A percentile compares a stretch with the other conserved stretches of the same genome.
phyloP scores from a whole-genome alignment of 2,329 filamentous ascomycete genomes.

The Ophiocordyceps camponoti-saundersi region DNA sequence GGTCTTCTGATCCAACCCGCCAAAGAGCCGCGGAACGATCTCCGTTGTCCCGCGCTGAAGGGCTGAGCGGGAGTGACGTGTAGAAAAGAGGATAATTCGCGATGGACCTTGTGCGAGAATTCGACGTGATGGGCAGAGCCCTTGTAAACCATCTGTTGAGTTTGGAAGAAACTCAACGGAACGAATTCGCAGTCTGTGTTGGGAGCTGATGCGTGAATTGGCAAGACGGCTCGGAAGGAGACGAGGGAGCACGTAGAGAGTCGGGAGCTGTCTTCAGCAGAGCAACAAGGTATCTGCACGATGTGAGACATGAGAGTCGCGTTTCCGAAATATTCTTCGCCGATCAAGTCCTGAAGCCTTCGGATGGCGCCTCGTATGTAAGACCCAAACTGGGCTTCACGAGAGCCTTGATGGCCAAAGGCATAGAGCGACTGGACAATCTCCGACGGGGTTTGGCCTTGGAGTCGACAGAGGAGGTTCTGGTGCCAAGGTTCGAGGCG shows the following conservation, averaged over 20 bases:
- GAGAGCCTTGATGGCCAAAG: constrained; percentile 17
- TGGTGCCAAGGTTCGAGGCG: constrained; percentile 37
- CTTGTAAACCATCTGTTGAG: constrained; percentile 44
- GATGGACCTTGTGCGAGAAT: constrained; percentile 42
- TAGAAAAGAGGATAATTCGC: constrained; percentile 31
- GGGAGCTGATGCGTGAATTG: constrained; percentile 36
- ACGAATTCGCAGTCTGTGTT: constrained; percentile 38
- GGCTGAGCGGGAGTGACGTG: background rate
- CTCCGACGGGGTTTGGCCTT: constrained; percentile 21
- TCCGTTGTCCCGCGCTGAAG: background rate
- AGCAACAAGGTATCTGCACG: constrained; percentile 24
- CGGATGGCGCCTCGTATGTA: constrained; percentile 25
- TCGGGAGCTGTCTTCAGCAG: constrained; percentile 1
- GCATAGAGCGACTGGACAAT: constrained; percentile 17
- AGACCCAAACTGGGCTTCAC: constrained; percentile 25
- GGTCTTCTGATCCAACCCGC: background rate
- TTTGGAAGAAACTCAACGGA: constrained; percentile 47
- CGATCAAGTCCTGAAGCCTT: constrained; percentile 22
- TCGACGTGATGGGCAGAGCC: constrained; percentile 29
- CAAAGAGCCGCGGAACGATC: background rate
- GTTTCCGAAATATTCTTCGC: constrained; percentile 25
- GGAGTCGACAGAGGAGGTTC: constrained; percentile 33
- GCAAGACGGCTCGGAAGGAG: constrained; percentile 43
- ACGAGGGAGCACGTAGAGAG: constrained; percentile 19
- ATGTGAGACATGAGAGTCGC: constrained; percentile 25